Percentiles rank a stretch among this genome's conserved stretches.
Conservation (phyloP, 441 rosid genomes). For the Gossypium aridum region DNA sequence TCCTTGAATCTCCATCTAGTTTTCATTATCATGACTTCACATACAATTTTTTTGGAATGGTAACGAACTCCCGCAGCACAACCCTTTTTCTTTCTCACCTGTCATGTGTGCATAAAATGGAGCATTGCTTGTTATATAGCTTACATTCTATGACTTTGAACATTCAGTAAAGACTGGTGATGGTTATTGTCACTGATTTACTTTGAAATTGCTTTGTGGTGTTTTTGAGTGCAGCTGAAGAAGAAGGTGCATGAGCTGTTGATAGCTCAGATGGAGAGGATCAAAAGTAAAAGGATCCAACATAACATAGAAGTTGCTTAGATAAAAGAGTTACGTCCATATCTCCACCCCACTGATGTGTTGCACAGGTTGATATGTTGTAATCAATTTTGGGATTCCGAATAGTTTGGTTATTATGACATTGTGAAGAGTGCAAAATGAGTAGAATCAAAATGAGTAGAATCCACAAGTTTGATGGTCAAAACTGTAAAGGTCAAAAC, state of each 20-base stretch:
- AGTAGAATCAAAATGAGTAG: not conserved
- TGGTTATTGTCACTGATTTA: not conserved
- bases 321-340: not conserved
- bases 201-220: not conserved
- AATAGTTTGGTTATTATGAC: not conserved
- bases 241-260: conserved; percentile 48
- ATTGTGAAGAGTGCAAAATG: not conserved
- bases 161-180: not conserved
- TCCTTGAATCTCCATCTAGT: conserved; percentile 6
- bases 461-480: not conserved
- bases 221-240: conserved; percentile 51
- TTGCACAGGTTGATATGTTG: not conserved
- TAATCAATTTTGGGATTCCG: not conserved
- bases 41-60: not conserved
- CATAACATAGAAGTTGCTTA: conserved; percentile 5
- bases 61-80: not conserved
- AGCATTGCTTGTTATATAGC: not conserved
- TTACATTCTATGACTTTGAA: not conserved
- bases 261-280: conserved; percentile 56
- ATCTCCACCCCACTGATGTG: not conserved
- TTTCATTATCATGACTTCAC: conserved; percentile 1
- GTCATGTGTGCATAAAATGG: not conserved
- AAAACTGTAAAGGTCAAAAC: not conserved
- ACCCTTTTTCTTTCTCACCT: not conserved
- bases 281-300: conserved; percentile 25